Evolutionary conservation across 305 asterid genomes (phyloP).

Genomic region (Fraxinus latifolia): DNA sequence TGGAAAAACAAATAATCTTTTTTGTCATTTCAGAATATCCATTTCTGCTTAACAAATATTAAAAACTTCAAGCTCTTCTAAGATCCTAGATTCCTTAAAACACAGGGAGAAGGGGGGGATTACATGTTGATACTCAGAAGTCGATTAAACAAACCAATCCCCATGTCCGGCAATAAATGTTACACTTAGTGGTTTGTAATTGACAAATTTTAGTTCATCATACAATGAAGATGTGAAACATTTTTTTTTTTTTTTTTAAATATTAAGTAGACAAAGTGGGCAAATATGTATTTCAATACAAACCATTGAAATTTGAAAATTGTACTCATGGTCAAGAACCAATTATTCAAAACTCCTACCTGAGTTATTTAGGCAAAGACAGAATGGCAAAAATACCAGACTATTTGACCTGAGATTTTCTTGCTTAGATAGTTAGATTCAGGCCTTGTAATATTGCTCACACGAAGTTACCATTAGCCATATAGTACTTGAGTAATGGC

Average conservation of each 20-base stretch:
- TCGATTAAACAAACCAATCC: not conserved
- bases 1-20: not conserved
- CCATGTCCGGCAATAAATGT: not conserved
- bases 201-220: not conserved
- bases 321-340: conserved; percentile 6
- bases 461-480: not conserved
- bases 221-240: not conserved
- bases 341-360: not conserved
- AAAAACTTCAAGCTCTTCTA: not conserved
- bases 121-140: not conserved
- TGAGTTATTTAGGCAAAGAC: not conserved
- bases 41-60: not conserved
- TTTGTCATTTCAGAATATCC: not conserved
- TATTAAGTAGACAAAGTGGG: not conserved
- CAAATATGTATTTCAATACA: not conserved
- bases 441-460: not conserved
- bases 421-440: conserved; percentile 8
- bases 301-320: not conserved
- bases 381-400: not conserved
- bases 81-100: not conserved
- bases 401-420: not conserved
- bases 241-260: not conserved
- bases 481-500: not conserved
- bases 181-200: not conserved
- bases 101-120: not conserved